Evolutionary conservation across 176 grass and related monocot genomes (phyloP).

Genomic region (Zea mays): Zm-B73-REFERENCE-NAM-5.0 NC_050098.1:3156501-3157000

Average conservation of each 20-base stretch:
- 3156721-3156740: neutral
- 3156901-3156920: neutral
- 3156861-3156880: neutral
- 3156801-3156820: neutral
- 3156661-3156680: conserved; percentile 39
- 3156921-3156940: neutral
- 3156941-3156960: neutral
- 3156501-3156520: neutral
- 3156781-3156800: neutral
- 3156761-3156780: neutral
- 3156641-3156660: conserved; percentile 55
- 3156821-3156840: neutral
- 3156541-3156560: neutral
- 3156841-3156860: neutral
- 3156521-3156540: neutral
- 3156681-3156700: neutral
- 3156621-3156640: conserved; percentile 91
- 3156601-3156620: conserved; percentile 94
- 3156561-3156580: conserved; percentile 67
- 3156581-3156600: conserved; percentile 89
- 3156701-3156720: neutral
- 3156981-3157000: neutral
- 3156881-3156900: neutral
- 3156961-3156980: neutral
- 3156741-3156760: neutral